Evolutionary conservation across 2,329 filamentous ascomycete species (phyloP).

Genomic region (Sporothrix inflata): DNA sequence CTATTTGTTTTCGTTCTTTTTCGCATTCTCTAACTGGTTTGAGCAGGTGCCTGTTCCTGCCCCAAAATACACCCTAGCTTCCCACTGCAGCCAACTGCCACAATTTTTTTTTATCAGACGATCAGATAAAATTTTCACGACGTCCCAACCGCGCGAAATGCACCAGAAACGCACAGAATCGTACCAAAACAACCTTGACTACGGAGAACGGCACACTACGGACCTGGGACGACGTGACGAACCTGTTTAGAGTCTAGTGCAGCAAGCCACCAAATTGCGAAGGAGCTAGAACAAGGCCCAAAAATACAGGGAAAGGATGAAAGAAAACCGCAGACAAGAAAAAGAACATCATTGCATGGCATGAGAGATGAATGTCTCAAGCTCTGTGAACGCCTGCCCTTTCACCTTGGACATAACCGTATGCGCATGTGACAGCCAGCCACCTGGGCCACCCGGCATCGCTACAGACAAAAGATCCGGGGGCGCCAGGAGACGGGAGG

Average conservation of each 20-base stretch:
- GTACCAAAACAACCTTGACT: neutral
- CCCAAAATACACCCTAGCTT: neutral
- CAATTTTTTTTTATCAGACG: conserved; percentile 30
- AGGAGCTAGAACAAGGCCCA: neutral
- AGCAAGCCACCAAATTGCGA: conserved; percentile 8
- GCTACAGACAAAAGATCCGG: neutral
- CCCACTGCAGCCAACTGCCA: neutral
- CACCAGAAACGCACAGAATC: neutral
- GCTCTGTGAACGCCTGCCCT: neutral
- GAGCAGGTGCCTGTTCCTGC: neutral
- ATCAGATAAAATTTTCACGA: conserved; percentile 33
- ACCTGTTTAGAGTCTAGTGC: neutral
- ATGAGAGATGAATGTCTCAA: neutral
- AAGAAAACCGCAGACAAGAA: neutral
- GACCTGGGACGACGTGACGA: neutral
- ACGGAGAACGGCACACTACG: neutral
- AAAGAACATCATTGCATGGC: neutral
- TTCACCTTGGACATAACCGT: neutral
- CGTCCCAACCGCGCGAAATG: neutral
- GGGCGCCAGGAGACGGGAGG: neutral
- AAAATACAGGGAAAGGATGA: neutral
- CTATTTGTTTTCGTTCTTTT: neutral
- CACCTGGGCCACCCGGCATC: neutral
- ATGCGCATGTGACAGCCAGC: conserved; percentile 2
- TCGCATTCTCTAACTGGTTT: neutral